Evolutionary conservation across 345 rosid species (phyloP).

Genomic region (Dimocarpus longan): DNA sequence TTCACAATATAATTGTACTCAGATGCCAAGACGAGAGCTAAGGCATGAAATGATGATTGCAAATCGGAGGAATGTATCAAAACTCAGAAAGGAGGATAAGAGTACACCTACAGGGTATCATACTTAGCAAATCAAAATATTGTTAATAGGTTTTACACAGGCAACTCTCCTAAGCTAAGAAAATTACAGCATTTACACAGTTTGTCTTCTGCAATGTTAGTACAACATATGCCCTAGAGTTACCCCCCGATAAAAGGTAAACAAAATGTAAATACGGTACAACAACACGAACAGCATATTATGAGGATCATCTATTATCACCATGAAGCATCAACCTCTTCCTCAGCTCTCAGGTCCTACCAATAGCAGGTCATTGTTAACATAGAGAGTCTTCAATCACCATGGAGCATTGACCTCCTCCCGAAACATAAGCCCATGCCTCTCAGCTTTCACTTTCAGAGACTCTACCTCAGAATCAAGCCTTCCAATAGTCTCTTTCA

Average conservation of each 20-base stretch:
- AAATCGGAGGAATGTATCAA: not conserved
- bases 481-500: slow-evolving; percentile 30
- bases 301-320: not conserved
- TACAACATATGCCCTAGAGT: not conserved
- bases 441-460: slow-evolving; percentile 26
- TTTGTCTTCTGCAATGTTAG: not conserved
- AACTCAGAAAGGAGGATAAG: not conserved
- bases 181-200: slow-evolving; percentile 15
- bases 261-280: not conserved
- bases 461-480: slow-evolving; percentile 36
- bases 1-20: too few relatives aligned
- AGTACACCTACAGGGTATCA: not conserved
- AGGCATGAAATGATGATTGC: not conserved
- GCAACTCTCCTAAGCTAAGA: not conserved
- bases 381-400: slow-evolving; percentile 26
- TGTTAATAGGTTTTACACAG: not conserved
- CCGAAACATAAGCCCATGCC: slow-evolving; percentile 32
- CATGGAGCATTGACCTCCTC: slow-evolving; percentile 38
- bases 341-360: not conserved
- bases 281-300: slow-evolving; percentile 5
- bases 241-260: not conserved
- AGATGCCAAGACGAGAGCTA: too few relatives aligned
- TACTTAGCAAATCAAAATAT: not conserved
- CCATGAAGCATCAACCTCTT: not conserved
- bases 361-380: not conserved